These are phyloP conservation scores for Cryphonectria radicalis DNA, from an alignment of 2,329 filamentous ascomycete species.

Conservation along the genomic window DNA sequence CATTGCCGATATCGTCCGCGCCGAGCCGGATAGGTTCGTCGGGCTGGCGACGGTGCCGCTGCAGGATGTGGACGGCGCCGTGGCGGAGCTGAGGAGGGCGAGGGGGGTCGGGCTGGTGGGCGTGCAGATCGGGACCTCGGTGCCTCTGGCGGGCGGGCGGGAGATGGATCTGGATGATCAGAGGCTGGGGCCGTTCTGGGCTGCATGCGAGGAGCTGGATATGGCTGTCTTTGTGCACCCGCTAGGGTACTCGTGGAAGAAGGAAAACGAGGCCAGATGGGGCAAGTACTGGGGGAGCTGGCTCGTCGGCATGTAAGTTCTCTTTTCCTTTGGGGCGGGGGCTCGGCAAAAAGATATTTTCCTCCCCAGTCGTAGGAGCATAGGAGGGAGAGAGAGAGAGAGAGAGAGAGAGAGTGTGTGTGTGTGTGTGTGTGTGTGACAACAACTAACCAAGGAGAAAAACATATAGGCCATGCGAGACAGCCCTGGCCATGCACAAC, in stretches of 20 bases:
- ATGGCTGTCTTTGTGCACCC: conserved; percentile 43
- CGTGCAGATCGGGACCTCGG: conserved; percentile 42
- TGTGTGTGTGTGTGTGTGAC: no score
- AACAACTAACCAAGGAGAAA: background rate
- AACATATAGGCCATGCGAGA: conserved; percentile 37
- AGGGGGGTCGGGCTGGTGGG: conserved; percentile 36
- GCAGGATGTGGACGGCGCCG: conserved; percentile 37
- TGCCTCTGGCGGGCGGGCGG: conserved; percentile 28
- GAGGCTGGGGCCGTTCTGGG: conserved; percentile 39
- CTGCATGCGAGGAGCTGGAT: conserved; percentile 38
- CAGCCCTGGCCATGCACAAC: conserved; percentile 40
- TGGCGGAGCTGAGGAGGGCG: conserved; percentile 37
- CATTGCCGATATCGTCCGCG: conserved; percentile 35
- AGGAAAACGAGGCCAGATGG: conserved; percentile 40
- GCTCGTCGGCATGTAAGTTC: conserved; percentile 40
- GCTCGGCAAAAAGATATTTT: no score
- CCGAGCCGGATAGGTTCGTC: conserved; percentile 38
- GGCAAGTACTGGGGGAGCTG: conserved; percentile 40
- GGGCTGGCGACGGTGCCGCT: conserved; percentile 41
- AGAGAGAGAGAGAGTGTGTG: background rate
- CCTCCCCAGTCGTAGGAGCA: no score
- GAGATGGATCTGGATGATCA: conserved; percentile 39
- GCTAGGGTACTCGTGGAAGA: conserved; percentile 40
- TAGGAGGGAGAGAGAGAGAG: no score
- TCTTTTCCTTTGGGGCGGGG: no score